Percentiles rank a stretch among this genome's conserved stretches.
phyloP scores from a whole-genome alignment of 2,329 filamentous ascomycete species.

The Stagonosporopsis rhizophila region DNA sequence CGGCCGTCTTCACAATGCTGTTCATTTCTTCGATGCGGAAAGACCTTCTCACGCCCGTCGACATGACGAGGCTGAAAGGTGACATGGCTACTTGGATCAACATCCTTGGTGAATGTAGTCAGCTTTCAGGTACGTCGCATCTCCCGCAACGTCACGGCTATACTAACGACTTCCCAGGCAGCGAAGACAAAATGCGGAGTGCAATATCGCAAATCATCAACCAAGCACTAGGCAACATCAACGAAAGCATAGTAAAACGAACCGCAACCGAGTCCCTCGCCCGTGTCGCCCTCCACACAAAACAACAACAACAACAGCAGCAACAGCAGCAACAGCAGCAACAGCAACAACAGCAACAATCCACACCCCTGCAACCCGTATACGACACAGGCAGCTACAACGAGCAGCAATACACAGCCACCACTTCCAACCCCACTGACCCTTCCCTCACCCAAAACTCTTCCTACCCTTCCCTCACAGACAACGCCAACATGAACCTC shows the following conservation, averaged over 20 bases:
- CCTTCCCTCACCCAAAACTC: conserved; percentile 30
- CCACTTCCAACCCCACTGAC: conserved; percentile 26
- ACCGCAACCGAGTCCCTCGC: conserved; percentile 55
- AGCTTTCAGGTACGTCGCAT: conserved; percentile 66
- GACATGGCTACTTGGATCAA: conserved; percentile 76
- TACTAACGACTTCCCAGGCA: conserved; percentile 44
- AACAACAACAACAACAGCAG: conserved; percentile 27
- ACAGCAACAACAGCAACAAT: no score
- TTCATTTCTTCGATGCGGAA: conserved; percentile 73
- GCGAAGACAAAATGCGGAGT: conserved; percentile 56
- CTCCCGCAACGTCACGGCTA: background rate
- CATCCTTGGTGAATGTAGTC: conserved; percentile 71
- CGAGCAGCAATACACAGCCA: conserved; percentile 31
- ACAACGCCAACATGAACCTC: conserved; percentile 21
- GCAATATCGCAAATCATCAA: conserved; percentile 59
- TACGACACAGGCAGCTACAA: no score
- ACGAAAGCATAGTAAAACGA: conserved; percentile 53
- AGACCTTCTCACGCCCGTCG: conserved; percentile 63
- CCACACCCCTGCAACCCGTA: no score
- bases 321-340: no score
- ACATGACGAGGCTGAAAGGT: conserved; percentile 65
- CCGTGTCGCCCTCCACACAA: conserved; percentile 44
- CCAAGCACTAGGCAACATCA: conserved; percentile 57
- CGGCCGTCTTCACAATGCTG: conserved; percentile 75
- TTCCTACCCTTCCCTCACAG: conserved; percentile 30